phyloP scores from a whole-genome alignment of 225 moss, liverwort and hornwort genomes.

The Physcomitrium patens region DNA sequence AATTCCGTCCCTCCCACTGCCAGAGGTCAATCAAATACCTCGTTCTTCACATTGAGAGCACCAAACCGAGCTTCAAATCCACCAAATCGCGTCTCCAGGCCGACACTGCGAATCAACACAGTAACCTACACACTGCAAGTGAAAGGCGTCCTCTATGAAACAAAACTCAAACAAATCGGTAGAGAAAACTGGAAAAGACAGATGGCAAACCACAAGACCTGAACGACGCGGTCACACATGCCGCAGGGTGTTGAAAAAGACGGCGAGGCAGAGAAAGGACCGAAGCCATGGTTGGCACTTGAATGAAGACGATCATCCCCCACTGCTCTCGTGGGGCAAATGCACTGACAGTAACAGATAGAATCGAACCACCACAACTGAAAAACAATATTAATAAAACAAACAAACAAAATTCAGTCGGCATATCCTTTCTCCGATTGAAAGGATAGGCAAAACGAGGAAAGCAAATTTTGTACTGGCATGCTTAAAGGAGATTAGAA shows the following conservation, averaged over 20 bases:
- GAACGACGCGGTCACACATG: not conserved
- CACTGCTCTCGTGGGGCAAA: not conserved
- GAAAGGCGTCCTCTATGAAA: not conserved
- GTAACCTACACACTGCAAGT: not conserved
- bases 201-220: not conserved
- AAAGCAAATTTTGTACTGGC: too few species aligned
- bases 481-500: too few species aligned
- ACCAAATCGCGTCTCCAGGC: not conserved
- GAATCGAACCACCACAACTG: too few species aligned
- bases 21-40: constrained; percentile 6
- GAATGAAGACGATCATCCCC: not conserved
- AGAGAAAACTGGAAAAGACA: not conserved
- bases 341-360: too few species aligned
- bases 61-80: not conserved
- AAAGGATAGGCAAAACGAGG: too few species aligned
- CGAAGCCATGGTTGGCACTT: not conserved
- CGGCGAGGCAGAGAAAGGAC: constrained; percentile 3
- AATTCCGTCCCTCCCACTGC: not conserved
- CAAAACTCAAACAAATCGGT: constrained; percentile 9
- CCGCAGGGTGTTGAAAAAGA: not conserved
- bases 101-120: constrained; percentile 3
- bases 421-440: too few species aligned
- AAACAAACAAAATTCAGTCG: too few species aligned
- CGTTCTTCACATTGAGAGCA: not conserved
- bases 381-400: too few species aligned